phyloP scores from a whole-genome alignment of 257 asterid species.

The Striga asiatica region DNA sequence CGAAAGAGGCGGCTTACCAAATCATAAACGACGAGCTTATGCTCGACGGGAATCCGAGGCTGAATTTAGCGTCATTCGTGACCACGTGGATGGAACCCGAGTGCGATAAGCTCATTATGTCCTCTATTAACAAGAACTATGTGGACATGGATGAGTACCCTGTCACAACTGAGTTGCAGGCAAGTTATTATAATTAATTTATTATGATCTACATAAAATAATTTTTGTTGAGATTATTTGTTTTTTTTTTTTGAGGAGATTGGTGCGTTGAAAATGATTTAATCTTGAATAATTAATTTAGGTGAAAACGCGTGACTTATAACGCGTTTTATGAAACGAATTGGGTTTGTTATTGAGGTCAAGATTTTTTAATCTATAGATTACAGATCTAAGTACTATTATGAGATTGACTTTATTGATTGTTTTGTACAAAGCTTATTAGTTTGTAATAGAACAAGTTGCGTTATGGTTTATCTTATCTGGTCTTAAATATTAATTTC shows the following conservation, averaged over 20 bases:
- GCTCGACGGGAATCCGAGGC: constrained; percentile 82
- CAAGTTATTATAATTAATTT: not conserved
- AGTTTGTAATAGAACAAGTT: too few species aligned
- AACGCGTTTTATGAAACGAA: too few species aligned
- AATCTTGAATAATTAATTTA: too few species aligned
- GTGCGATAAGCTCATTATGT: constrained; percentile 64
- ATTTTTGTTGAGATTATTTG: not conserved
- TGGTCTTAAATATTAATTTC: too few species aligned
- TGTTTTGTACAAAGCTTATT: too few species aligned
- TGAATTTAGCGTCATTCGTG: constrained; percentile 69
- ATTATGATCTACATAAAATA: not conserved
- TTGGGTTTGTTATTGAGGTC: too few species aligned
- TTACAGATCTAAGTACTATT: too few species aligned
- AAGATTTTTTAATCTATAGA: too few species aligned
- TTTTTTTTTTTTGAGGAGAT: not conserved
- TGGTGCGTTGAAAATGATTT: too few species aligned
- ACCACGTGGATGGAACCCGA: constrained; percentile 94
- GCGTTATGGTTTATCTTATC: too few species aligned
- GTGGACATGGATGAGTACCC: constrained; percentile 91
- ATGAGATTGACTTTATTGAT: too few species aligned
- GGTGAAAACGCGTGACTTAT: too few species aligned
- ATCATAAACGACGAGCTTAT: constrained; percentile 76
- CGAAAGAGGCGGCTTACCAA: constrained; percentile 78
- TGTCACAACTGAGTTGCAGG: constrained; percentile 82
- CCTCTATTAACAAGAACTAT: constrained; percentile 54